phyloP scores from a whole-genome alignment of 305 asterid species.

The Andrographis paniculata region DNA sequence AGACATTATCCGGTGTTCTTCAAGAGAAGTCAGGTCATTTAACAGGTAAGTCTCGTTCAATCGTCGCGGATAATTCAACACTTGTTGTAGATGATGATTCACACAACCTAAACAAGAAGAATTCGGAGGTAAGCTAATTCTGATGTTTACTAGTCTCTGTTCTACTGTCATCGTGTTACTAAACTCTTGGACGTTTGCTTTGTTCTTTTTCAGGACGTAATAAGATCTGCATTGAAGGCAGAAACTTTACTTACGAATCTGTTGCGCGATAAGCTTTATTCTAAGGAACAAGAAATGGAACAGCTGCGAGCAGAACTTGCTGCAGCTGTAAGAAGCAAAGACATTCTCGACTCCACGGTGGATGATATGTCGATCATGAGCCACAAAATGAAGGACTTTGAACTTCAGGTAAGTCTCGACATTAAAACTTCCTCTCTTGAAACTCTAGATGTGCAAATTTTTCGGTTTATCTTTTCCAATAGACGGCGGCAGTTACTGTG shows the following conservation, averaged over 20 bases:
- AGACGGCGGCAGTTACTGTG: too few species aligned
- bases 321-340: slow-evolving; percentile 72
- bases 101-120: slow-evolving; percentile 23
- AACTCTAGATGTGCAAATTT: not conserved
- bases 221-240: slow-evolving; percentile 63
- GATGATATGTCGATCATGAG: slow-evolving; percentile 68
- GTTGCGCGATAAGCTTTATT: slow-evolving; percentile 77
- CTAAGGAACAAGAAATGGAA: slow-evolving; percentile 69
- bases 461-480: too few species aligned
- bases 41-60: slow-evolving; percentile 30
- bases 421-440: not conserved
- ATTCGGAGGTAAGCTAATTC: slow-evolving; percentile 41
- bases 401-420: slow-evolving; percentile 57
- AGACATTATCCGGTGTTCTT: slow-evolving; percentile 44
- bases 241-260: slow-evolving; percentile 75
- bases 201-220: slow-evolving; percentile 42
- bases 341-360: slow-evolving; percentile 61
- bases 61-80: slow-evolving; percentile 18
- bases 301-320: slow-evolving; percentile 94
- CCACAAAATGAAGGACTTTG: slow-evolving; percentile 80
- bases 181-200: slow-evolving; percentile 2
- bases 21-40: slow-evolving; percentile 37
- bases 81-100: slow-evolving; percentile 22
- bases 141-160: slow-evolving; percentile 3
- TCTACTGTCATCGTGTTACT: not conserved